Percentiles rank a stretch among this genome's conserved stretches.
Conservation (phyloP, 2,329 filamentous ascomycete genomes). For the Elsinoe australis region DNA sequence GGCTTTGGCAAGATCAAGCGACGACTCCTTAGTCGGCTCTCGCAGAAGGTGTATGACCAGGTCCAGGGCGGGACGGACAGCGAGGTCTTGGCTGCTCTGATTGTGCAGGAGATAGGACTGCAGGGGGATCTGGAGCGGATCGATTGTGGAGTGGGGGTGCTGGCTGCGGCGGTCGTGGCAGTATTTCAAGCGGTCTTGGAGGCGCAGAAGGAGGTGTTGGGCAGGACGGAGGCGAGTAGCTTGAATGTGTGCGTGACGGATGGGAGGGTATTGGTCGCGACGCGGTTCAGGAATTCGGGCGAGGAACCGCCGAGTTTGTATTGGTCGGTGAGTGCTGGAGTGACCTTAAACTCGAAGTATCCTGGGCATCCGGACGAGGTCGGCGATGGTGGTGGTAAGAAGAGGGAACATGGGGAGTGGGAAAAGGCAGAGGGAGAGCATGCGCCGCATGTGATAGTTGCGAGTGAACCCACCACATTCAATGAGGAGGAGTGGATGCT, state of each 20-base stretch:
- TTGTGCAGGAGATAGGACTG: slow-evolving; percentile 37
- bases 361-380: slow-evolving; percentile 44
- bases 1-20: slow-evolving; percentile 43
- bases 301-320: slow-evolving; percentile 47
- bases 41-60: slow-evolving; percentile 42
- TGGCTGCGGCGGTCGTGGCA: slow-evolving; percentile 35
- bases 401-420: slow-evolving; percentile 30
- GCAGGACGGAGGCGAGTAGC: slow-evolving; percentile 39
- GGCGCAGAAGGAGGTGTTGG: slow-evolving; percentile 41
- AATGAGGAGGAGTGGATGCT: slow-evolving; percentile 46
- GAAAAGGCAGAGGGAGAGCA: slow-evolving; percentile 34
- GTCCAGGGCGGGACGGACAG: slow-evolving; percentile 47
- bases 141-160: background rate
- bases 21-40: slow-evolving; percentile 39
- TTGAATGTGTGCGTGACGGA: slow-evolving; percentile 49
- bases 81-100: slow-evolving; percentile 46
- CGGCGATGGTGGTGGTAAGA: no score
- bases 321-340: slow-evolving; percentile 42
- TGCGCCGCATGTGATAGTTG: slow-evolving; percentile 47
- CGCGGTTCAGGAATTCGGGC: slow-evolving; percentile 46
- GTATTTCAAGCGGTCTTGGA: slow-evolving; percentile 38
- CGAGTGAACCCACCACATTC: slow-evolving; percentile 49
- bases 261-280: slow-evolving; percentile 43
- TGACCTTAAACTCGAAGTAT: slow-evolving; percentile 47
- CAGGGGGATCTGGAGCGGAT: background rate